A percentile compares a stretch with the other conserved stretches of the same genome.
Evolutionary conservation across 2,329 filamentous ascomycete species (phyloP).

Genomic region (Fusarium transvaalense): DNA sequence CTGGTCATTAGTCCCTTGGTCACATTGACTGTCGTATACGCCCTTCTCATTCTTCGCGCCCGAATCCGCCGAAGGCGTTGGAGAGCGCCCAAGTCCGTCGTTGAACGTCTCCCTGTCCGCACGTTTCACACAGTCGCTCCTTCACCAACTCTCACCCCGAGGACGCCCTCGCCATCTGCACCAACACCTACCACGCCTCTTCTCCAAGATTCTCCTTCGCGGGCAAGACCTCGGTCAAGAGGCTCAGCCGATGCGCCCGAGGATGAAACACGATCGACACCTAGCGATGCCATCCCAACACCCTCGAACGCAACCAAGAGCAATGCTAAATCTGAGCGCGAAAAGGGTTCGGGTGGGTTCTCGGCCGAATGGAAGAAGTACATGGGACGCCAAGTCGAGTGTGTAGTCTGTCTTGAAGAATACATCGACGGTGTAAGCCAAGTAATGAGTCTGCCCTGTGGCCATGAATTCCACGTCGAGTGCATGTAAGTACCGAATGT

Average conservation of each 20-base stretch:
- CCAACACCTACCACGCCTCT: slow-evolving; percentile 84
- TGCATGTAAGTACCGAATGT: slow-evolving; percentile 84
- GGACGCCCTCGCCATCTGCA: slow-evolving; percentile 72
- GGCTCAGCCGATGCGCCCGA: slow-evolving; percentile 73
- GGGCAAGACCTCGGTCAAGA: slow-evolving; percentile 72
- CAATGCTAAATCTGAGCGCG: slow-evolving; percentile 56
- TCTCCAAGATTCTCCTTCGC: slow-evolving; percentile 69
- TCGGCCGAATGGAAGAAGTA: slow-evolving; percentile 73
- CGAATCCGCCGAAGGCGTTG: slow-evolving; percentile 90
- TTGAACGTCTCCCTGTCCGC: slow-evolving; percentile 92
- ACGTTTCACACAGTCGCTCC: slow-evolving; percentile 89
- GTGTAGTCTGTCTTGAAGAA: slow-evolving; percentile 96
- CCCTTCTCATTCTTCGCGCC: slow-evolving; percentile 85
- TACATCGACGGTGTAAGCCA: slow-evolving; percentile 93
- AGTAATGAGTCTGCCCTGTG: slow-evolving; percentile 97
- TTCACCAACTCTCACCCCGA: slow-evolving; percentile 65
- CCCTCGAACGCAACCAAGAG: slow-evolving; percentile 52
- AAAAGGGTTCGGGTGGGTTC: slow-evolving; percentile 60
- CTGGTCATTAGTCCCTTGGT: slow-evolving; percentile 95
- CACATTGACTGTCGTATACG: slow-evolving; percentile 92
- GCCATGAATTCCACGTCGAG: slow-evolving; percentile 96
- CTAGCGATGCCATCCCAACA: slow-evolving; percentile 58
- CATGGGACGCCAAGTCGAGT: slow-evolving; percentile 81
- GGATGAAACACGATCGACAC: slow-evolving; percentile 60
- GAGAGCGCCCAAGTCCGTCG: slow-evolving; percentile 97